phyloP scores from a whole-genome alignment of 768 basidiomycete genomes.

The Lanmaoa pseudosensibilis region DNA sequence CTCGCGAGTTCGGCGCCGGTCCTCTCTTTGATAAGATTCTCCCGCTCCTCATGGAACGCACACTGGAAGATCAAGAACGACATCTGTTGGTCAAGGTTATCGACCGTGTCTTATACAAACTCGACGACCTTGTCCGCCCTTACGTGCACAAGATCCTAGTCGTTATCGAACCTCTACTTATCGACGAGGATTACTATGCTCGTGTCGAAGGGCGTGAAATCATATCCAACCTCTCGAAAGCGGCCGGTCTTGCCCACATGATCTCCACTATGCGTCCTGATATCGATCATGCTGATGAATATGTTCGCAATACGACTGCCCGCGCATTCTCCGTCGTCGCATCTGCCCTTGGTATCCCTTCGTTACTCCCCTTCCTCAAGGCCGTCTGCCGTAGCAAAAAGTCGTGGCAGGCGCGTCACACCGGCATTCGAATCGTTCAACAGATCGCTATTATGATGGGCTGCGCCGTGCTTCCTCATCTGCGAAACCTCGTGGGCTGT shows the following conservation, averaged over 20 bases:
- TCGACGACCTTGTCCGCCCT: conserved; percentile 97
- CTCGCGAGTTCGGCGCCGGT: conserved; percentile 96
- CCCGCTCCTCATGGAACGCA: conserved; percentile 96
- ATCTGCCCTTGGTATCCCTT: conserved; percentile 96
- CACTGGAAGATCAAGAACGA: conserved; percentile 96
- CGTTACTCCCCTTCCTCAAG: conserved; percentile 95
- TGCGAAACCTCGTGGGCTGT: conserved; percentile 94
- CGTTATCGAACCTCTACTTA: conserved; percentile 97
- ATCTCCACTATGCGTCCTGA: conserved; percentile 99
- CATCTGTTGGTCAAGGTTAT: conserved; percentile 99
- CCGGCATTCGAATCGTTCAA: conserved; percentile 98
- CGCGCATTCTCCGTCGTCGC: conserved; percentile 99
- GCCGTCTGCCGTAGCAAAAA: conserved; percentile 99
- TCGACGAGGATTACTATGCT: conserved; percentile 96
- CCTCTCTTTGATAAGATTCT: conserved; percentile 98
- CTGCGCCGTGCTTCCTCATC: conserved; percentile 94
- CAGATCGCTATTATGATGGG: conserved; percentile 99
- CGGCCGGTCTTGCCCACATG: conserved; percentile 99
- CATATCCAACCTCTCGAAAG: conserved; percentile 97
- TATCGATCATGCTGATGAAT: conserved; percentile 99
- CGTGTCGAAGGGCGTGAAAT: conserved; percentile 99
- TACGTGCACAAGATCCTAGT: conserved; percentile 99
- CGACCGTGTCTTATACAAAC: conserved; percentile 96
- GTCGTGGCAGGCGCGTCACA: conserved; percentile 99
- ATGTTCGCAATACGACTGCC: conserved; percentile 98